Base-by-base conservation (phyloP, 225 moss, liverwort and hornwort species). In the Sphagnum tenellum region DNA sequence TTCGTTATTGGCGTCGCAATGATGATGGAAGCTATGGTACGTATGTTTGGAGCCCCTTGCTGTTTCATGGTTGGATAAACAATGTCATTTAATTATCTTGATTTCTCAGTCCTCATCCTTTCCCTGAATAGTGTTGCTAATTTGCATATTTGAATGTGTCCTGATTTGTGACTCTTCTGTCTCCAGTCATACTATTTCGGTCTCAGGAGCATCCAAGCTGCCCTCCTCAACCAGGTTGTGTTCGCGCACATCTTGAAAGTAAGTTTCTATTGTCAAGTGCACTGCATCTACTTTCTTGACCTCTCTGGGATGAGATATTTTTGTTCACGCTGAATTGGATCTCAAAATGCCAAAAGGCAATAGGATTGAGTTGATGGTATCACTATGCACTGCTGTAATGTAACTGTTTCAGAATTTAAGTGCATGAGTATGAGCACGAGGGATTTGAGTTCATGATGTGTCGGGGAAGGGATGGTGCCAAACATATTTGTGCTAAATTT, bases 1-100 rank as follows among this genome's bases (percentile, higher is more conserved):
- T 77, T 61, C 92, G 92, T 51, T 92, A 92, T 66, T 92, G 92
- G 92, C 85, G 89, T 52, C 87, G 92, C 65, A 89, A 92, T 75
- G 92, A 92, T 62, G 87, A 92, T 66, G 89, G 87, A 45, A 89
- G 89, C 71, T 92, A 92, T 60, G 92, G 92, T 92, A 85, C 5
- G 57, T 52, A 52, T 2, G 9, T 5, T 52, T 52, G 52, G 7
- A 52, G 52, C 52, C 9, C 6, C 52, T 67, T 51, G 12, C 7
- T 67, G 4, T 4, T 10, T 7, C 12, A 60, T 60, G 45, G 29
- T 29, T 29, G 29, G 29, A 29, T 29, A 29, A 29, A 29, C 29
- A 29, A 29, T 29, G 29, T 29, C 29, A 29, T 29, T 29, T 29
- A 0, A 1, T 29, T 29, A 29, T 29, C 29, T 29, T 29, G 29